A percentile compares a stretch with the other conserved stretches of the same genome.
Conservation (phyloP, 1,284 basidiomycete species). For the Polyporus tsugae region DNA sequence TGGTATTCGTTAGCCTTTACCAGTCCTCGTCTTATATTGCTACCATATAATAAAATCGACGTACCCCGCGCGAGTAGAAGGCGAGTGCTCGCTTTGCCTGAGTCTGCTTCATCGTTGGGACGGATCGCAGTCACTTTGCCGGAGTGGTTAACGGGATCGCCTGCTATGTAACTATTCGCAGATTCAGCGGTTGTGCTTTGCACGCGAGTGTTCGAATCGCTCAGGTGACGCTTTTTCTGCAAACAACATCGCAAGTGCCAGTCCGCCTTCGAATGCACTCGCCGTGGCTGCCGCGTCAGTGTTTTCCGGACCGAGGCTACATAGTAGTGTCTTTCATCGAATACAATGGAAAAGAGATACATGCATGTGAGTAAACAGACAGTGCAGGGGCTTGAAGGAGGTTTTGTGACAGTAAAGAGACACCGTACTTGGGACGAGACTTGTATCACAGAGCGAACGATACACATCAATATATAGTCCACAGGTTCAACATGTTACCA, state of each 20-base stretch:
- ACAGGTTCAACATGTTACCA: not conserved
- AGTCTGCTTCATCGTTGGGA: not conserved
- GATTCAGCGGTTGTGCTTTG: conserved; percentile 53
- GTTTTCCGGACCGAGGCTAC: not conserved
- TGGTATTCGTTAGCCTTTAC: too few species aligned
- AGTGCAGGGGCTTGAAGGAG: too few species aligned
- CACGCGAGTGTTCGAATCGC: conserved; percentile 89
- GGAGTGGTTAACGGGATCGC: conserved; percentile 94
- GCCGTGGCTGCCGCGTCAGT: not conserved
- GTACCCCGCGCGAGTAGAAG: too few species aligned
- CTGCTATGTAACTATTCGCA: conserved; percentile 63
- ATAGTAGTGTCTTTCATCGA: not conserved
- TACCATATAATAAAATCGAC: too few species aligned
- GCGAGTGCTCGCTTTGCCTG: too few species aligned
- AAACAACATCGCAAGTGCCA: too few species aligned
- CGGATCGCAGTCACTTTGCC: conserved; percentile 75
- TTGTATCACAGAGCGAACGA: not conserved
- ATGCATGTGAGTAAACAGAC: not conserved
- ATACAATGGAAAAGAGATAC: not conserved
- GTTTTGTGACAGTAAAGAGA: too few species aligned
- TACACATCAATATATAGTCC: not conserved
- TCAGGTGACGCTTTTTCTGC: conserved; percentile 76
- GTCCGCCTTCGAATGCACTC: too few species aligned
- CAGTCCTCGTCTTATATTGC: too few species aligned
- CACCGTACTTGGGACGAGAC: not conserved